Conservation (phyloP, 768 basidiomycete genomes). For the Calocera viscosa region DNA sequence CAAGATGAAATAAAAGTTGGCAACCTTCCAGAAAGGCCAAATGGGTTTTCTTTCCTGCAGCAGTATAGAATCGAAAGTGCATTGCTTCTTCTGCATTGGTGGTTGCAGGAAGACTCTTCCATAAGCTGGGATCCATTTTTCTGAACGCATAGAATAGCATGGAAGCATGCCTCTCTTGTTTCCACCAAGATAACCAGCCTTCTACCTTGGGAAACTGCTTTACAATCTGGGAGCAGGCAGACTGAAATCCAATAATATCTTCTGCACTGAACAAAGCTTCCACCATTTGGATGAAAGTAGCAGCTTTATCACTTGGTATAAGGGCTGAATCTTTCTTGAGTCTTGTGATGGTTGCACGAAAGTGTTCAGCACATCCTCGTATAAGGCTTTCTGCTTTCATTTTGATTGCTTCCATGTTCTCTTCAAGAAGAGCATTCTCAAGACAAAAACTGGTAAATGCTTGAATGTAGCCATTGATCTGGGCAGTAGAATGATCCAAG, state of each 20-base stretch:
- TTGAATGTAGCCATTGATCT: slow-evolving; percentile 24
- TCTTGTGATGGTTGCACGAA: slow-evolving; percentile 23
- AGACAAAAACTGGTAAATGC: slow-evolving; percentile 25
- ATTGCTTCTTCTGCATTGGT: slow-evolving; percentile 31
- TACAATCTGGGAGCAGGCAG: not conserved
- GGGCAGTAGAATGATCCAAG: slow-evolving; percentile 30
- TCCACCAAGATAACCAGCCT: slow-evolving; percentile 30
- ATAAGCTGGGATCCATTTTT: slow-evolving; percentile 25
- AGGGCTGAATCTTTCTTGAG: slow-evolving; percentile 21
- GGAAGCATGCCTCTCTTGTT: slow-evolving; percentile 20
- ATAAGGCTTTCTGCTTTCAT: slow-evolving; percentile 13
- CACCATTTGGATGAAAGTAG: slow-evolving; percentile 18
- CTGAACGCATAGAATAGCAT: slow-evolving; percentile 27
- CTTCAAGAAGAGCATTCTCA: no score
- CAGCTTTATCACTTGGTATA: slow-evolving; percentile 17
- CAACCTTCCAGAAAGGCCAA: slow-evolving; percentile 22
- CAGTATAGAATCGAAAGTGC: slow-evolving; percentile 28
- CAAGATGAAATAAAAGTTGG: slow-evolving; percentile 14
- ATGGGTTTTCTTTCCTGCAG: slow-evolving; percentile 17
- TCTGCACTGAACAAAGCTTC: slow-evolving; percentile 13
- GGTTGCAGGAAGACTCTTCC: slow-evolving; percentile 26
- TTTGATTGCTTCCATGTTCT: no score
- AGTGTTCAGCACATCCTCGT: slow-evolving; percentile 29
- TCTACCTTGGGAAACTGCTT: slow-evolving; percentile 19
- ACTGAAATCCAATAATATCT: no score